Evolutionary conservation across 805 yeast genomes (phyloP), one percentile per base, ranked within the genome.

Genomic region (Lachancea nothofagi): DNA sequence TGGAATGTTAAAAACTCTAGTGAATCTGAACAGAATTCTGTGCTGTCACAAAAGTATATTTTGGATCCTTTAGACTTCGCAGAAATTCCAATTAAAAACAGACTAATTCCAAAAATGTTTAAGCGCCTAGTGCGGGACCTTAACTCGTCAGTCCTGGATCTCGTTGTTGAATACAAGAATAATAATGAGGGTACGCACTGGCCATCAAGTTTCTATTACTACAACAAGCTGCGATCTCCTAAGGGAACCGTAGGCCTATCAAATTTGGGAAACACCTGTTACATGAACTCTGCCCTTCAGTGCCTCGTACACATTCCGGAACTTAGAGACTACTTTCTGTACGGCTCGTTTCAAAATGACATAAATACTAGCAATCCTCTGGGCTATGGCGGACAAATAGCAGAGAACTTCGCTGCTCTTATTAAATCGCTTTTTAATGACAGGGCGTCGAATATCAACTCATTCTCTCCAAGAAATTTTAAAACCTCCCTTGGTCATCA

Each of bases 261-360:
- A 38, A 89, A 86, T 54, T 65, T 88, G 45, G 97, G 97, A 2
- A 89, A 89, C 57, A 80, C 95, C 0, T 89, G 97, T 60, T 89
- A 87, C 59, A 88, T 89, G 97, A 88, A 87, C 59, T 84, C 95
- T 7, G 96, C 96, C 0, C 64, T 90, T 32, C 97, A 93, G 55
- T 90, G 97, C 54, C 64, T 90, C 29, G 73, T 77, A 0, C 97
- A 90, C 55, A 72, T 89, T 9, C 95, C 95, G 1, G 96, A 87
- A 58, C 61, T 93, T 19, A 75, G 80, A 7, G 71, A 77, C 29
- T 90, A 87, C 56, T 93, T 90, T 52, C 62, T 80, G 26, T 75
- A 72, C 52, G 74, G 75, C 40, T 66, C 74, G 12, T 83, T 67
- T 55, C 68, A 72, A 47, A 58, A 60, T 2, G 97, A 90, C 51